Evolutionary conservation across 805 yeast genomes (phyloP).

Genomic region (Candida namnaoensis): DNA sequence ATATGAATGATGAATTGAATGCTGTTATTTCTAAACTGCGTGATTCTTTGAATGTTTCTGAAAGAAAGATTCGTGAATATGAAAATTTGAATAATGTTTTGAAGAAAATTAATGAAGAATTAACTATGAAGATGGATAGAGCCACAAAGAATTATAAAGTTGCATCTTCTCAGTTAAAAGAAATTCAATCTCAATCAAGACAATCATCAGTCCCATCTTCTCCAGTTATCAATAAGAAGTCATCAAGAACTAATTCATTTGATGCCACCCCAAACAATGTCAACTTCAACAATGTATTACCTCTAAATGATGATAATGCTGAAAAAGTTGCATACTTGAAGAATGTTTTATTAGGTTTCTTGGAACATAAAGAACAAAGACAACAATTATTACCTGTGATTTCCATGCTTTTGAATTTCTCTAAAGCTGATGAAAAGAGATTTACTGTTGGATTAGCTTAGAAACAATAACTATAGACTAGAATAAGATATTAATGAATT

Average conservation of each 20-base stretch:
- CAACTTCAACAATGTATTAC: too few relatives aligned
- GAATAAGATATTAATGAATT: too few relatives aligned
- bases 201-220: conserved; percentile 8
- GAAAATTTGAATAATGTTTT: conserved; percentile 46
- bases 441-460: conserved; percentile 29
- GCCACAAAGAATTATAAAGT: conserved; percentile 62
- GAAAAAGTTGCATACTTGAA: conserved; percentile 69
- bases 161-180: conserved; percentile 48
- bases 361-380: conserved; percentile 91
- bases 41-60: conserved; percentile 41
- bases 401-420: conserved; percentile 62
- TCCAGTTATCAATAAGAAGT: conserved; percentile 5
- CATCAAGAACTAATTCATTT: conserved; percentile 29
- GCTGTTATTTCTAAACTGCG: conserved; percentile 34
- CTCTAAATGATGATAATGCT: conserved; percentile 12
- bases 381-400: conserved; percentile 79
- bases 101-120: conserved; percentile 56
- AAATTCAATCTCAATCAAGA: conserved; percentile 27
- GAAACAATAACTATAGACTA: too few relatives aligned
- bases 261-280: conserved; percentile 2
- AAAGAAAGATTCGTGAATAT: conserved; percentile 42
- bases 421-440: conserved; percentile 64
- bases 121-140: conserved; percentile 58
- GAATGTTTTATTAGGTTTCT: conserved; percentile 83
- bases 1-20: conserved; percentile 23